Evolutionary conservation across 1,284 basidiomycete genomes (phyloP).

Genomic region (Rhodotorula sp.): DNA sequence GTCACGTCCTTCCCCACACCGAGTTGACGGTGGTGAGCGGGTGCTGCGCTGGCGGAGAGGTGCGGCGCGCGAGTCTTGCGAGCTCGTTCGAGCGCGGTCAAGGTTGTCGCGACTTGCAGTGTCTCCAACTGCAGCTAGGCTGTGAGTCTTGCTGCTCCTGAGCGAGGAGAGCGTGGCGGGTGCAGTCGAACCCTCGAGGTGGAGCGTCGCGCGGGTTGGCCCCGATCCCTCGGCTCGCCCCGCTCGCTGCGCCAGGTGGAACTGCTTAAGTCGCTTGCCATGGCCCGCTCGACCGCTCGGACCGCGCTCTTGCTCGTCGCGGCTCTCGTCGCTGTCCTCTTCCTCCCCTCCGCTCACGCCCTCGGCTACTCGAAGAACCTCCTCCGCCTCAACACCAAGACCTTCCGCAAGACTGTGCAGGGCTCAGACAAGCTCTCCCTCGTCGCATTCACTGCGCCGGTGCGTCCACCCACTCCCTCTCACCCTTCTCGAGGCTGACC

Average conservation of each 20-base stretch:
- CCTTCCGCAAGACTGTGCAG: conserved; percentile 36
- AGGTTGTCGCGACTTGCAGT: too few species aligned
- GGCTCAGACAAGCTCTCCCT: conserved; percentile 50
- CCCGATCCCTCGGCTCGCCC: background rate
- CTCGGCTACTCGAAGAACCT: conserved; percentile 35
- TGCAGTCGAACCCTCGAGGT: background rate
- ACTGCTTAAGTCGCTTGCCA: background rate
- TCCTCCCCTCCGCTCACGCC: conserved; percentile 13
- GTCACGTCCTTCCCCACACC: too few species aligned
- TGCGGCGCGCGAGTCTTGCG: too few species aligned
- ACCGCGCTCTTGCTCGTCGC: conserved; percentile 1
- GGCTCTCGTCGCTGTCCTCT: conserved; percentile 20
- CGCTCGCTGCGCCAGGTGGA: background rate
- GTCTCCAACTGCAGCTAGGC: too few species aligned
- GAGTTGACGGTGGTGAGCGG: too few species aligned
- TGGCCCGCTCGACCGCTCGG: background rate
- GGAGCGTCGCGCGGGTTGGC: background rate
- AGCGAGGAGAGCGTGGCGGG: too few species aligned
- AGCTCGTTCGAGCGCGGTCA: too few species aligned
- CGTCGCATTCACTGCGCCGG: conserved; percentile 53
- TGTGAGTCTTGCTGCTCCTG: too few species aligned
- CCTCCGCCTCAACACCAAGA: conserved; percentile 26
- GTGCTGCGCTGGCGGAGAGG: too few species aligned
- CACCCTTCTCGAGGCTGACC: background rate
- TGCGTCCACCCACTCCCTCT: conserved; percentile 42